These are phyloP conservation scores for Dillenia turbinata DNA, from an alignment of 164 flowering plant species.

Conservation along the genomic window DNA sequence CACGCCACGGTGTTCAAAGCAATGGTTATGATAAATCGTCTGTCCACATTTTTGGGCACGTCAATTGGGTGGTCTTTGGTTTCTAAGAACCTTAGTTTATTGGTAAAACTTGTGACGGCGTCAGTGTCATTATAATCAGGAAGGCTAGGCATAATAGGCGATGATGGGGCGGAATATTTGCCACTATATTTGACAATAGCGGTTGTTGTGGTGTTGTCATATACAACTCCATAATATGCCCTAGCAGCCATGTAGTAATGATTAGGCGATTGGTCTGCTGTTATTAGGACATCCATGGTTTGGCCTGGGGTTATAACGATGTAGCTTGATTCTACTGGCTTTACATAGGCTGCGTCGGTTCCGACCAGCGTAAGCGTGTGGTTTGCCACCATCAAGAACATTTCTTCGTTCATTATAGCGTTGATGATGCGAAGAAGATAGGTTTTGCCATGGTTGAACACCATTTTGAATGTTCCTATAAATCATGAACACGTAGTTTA, in stretches of 20 bases:
- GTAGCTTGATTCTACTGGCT: slow-evolving; percentile 14
- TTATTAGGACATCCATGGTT: slow-evolving; percentile 24
- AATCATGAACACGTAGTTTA: not conserved
- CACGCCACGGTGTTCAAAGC: too few relatives aligned
- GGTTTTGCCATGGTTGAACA: slow-evolving; percentile 28
- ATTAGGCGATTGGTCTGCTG: slow-evolving; percentile 13
- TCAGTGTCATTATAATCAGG: slow-evolving; percentile 19
- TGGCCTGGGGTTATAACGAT: slow-evolving; percentile 25
- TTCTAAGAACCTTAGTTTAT: slow-evolving; percentile 16
- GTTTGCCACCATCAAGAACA: slow-evolving; percentile 14
- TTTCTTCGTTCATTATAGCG: slow-evolving; percentile 20
- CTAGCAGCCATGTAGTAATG: slow-evolving; percentile 29
- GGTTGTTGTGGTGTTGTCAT: slow-evolving; percentile 24
- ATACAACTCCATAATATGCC: slow-evolving; percentile 11
- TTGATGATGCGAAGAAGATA: slow-evolving; percentile 36
- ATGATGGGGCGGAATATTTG: not conserved
- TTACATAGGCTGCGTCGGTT: slow-evolving; percentile 18
- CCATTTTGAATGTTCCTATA: slow-evolving; percentile 30
- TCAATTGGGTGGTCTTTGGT: slow-evolving; percentile 14
- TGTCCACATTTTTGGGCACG: slow-evolving; percentile 18
- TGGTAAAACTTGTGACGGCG: slow-evolving; percentile 8
- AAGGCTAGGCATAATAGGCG: slow-evolving; percentile 14
- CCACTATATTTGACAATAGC: slow-evolving; percentile 12
- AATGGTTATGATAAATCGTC: slow-evolving; percentile 1
- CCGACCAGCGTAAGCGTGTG: slow-evolving; percentile 25